Base-by-base conservation (phyloP, 768 basidiomycete species). In the Mycena epipterygia region DNA sequence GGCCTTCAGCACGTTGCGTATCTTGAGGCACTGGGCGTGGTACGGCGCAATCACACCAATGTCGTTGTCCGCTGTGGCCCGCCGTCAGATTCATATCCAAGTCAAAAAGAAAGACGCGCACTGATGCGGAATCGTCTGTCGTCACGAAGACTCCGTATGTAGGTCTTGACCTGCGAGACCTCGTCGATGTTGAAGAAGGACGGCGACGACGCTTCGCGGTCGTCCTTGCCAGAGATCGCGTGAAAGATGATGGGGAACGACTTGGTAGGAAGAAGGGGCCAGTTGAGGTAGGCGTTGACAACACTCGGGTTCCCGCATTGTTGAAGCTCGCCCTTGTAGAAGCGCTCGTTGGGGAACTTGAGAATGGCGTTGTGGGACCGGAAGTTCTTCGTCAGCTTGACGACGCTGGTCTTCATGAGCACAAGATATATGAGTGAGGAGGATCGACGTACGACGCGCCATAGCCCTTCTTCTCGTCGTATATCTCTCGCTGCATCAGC, bases 171-270 rank as follows among this genome's bases (percentile, higher is more conserved):
- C 52, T 87, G 85, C 0, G 85, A 75, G 0, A 83, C 84, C 72
- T 93, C 91, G 32, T 89, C 85, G 41, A 89, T 85, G 67, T 93
- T 93, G 82, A 92, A 93, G 78, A 91, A 92, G 0, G 90, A 92
- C 1, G 91, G 92, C 0, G 91, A 92, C 0, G 86, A 84, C 3
- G 87, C 86, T 74, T 93, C 91, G n/a, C 90, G 86, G 29, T 87
- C 85, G 73, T 93, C 91, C 72, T 87, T 87, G 21, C 92, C 91
- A 19, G 80, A 73, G 16, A 91, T 80, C 3, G 86, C 84, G 75
- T 92, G 89, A 78, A 93, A 91, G 1, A 92, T 78, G 46, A 93
- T 79, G 0, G 92, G 91, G 77, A 91, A 92, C 1, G 82, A 81
- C 42, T 79, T 82, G 3, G 77, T 79, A 0, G 84, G 84, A 3